Evolutionary conservation across 164 flowering plant genomes (phyloP).

Genomic region (Vitis labrusca): DNA sequence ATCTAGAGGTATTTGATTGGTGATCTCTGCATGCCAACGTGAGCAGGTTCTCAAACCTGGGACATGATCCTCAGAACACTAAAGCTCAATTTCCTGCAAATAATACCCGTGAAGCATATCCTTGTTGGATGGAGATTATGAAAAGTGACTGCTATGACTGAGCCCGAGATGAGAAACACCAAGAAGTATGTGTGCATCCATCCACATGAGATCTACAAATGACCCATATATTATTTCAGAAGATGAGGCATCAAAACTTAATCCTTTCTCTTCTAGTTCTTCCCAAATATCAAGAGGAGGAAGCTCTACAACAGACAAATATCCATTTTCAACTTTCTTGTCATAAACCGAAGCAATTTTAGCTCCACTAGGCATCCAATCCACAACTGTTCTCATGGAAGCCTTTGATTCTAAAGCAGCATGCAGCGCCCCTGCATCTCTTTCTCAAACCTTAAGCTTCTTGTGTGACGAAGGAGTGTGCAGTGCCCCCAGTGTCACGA

Average conservation of each 20-base stretch:
- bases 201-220: conserved; percentile 69
- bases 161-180: conserved; percentile 50
- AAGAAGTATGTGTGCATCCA: conserved; percentile 71
- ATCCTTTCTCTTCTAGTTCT: conserved; percentile 76
- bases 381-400: conserved; percentile 61
- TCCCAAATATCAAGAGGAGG: conserved; percentile 72
- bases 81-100: conserved; percentile 66
- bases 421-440: conserved; percentile 74
- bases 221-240: conserved; percentile 46
- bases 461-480: conserved; percentile 34
- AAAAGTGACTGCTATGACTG: conserved; percentile 19
- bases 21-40: conserved; percentile 66
- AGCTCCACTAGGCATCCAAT: conserved; percentile 98
- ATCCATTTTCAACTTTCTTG: conserved; percentile 50
- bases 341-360: conserved; percentile 79
- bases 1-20: conserved; percentile 38
- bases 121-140: conserved; percentile 17
- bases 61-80: conserved; percentile 65
- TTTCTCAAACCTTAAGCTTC: conserved; percentile 84
- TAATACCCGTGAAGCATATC: conserved; percentile 34
- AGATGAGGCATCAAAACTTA: conserved; percentile 48
- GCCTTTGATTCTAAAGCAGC: conserved; percentile 71
- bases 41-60: conserved; percentile 62
- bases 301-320: conserved; percentile 72
- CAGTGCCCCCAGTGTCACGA: conserved; percentile 59